A percentile compares a stretch with the other conserved stretches of the same genome.
Conservation (phyloP, 176 grass and related monocot genomes). For the Otatea glauca region DNA sequence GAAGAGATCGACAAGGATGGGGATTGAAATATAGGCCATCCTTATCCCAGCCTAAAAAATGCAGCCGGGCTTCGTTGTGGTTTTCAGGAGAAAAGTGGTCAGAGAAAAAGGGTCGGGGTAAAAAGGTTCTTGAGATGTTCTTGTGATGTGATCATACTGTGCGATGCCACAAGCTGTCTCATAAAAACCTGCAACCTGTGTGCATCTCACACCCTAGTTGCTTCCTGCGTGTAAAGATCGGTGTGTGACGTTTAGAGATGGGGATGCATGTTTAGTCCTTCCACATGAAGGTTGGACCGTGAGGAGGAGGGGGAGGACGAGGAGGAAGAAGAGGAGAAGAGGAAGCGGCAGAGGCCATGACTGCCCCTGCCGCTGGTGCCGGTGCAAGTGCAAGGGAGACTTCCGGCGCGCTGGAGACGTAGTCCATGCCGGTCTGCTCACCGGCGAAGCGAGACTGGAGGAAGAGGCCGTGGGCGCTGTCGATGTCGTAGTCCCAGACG, state of each 20-base stretch:
- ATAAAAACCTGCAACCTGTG: conserved; percentile 63
- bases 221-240: conserved; percentile 4
- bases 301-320: conserved; percentile 22
- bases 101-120: conserved; percentile 40
- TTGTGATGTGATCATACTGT: conserved; percentile 9
- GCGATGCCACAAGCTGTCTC: conserved; percentile 50
- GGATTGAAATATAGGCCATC: conserved; percentile 48
- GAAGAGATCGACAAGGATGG: conserved; percentile 36
- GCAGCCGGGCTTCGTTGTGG: conserved; percentile 43
- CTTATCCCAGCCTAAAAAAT: conserved; percentile 66
- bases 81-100: conserved; percentile 30
- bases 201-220: conserved; percentile 7
- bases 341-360: conserved; percentile 43
- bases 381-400: neutral
- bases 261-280: conserved; percentile 49
- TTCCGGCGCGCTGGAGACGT: conserved; percentile 40
- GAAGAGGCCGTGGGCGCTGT: conserved; percentile 74
- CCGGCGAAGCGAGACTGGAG: conserved; percentile 76
- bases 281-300: conserved; percentile 53
- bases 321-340: conserved; percentile 37
- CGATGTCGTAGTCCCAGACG: conserved; percentile 92
- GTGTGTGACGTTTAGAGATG: neutral
- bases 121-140: conserved; percentile 38
- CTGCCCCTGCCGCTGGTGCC: conserved; percentile 13
- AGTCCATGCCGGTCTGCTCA: conserved; percentile 50